Evolutionary conservation across 345 rosid genomes (phyloP).

Genomic region (Lepidium sativum): DNA sequence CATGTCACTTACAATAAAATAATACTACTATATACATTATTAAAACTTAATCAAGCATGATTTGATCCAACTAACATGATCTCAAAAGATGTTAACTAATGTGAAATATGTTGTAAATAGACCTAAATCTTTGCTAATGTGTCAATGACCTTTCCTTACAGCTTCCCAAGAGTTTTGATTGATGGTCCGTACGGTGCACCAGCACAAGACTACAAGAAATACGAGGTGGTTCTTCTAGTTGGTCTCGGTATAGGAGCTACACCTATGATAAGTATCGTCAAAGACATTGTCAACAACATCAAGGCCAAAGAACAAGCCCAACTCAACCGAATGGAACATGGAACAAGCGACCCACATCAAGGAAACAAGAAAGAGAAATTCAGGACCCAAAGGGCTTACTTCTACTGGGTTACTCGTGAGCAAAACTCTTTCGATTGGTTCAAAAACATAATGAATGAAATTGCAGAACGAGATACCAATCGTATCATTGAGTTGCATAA

Average conservation of each 20-base stretch:
- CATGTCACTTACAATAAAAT: not conserved
- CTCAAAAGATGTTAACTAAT: not conserved
- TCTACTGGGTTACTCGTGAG: slow-evolving; percentile 85
- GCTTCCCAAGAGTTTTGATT: slow-evolving; percentile 61
- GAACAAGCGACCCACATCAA: slow-evolving; percentile 25
- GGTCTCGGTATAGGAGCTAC: slow-evolving; percentile 88
- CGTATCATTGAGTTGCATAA: slow-evolving; percentile 65
- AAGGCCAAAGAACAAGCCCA: slow-evolving; percentile 48
- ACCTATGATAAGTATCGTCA: slow-evolving; percentile 81
- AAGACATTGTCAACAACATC: slow-evolving; percentile 68
- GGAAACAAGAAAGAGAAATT: slow-evolving; percentile 38
- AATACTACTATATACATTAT: not conserved
- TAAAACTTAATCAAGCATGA: too few relatives aligned
- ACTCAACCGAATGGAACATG: slow-evolving; percentile 26
- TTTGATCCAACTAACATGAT: not conserved
- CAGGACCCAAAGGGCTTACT: slow-evolving; percentile 66
- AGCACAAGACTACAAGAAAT: slow-evolving; percentile 77
- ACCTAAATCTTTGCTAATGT: not conserved
- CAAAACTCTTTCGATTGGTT: slow-evolving; percentile 90
- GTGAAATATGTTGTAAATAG: not conserved
- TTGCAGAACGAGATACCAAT: slow-evolving; percentile 55
- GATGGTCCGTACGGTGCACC: slow-evolving; percentile 92
- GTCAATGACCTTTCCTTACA: slow-evolving; percentile 17
- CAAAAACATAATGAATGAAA: slow-evolving; percentile 73
- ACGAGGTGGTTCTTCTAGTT: slow-evolving; percentile 64